Evolutionary conservation across 73 alveolate genomes (phyloP), one percentile per base, ranked within the genome.

Genomic region (Paramecium caudatum): DNA sequence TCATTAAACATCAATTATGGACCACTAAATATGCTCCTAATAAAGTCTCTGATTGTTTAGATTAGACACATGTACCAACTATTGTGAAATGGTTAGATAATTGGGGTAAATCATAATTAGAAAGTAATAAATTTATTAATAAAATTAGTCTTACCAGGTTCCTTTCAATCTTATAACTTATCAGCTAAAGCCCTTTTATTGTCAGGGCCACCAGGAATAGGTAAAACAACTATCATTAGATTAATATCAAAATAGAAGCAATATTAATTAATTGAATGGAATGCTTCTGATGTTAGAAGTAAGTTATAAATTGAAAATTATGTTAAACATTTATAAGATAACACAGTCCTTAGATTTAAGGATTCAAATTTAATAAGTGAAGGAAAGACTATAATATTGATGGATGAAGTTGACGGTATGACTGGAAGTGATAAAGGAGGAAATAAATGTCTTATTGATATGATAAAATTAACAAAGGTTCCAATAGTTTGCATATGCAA

Each of bases 361-460:
- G 85, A 87, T 33, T 80, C 82, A 4, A 92, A 91, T 15, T 96
- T 96, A 23, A 91, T 82, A 47, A 47, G 92, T 61, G 91, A 94
- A 47, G 96, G 94, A 34, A 96, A 97, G 85, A 91, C 94, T 70
- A 94, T 96, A 46, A 98, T 98, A 49, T 93, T 98, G 32, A 98
- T 98, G 99, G 99, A 98, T 92, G 99, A 98, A 92, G 98, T 96
- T 7, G 99, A 97, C 87, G 99, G 99, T 34, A 94, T 97, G 96
- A 96, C 99, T 50, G 99, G 98, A 6, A 98, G 98, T 30, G 99
- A 98, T 74, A 91, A 99, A 46, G 99, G 99, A 5, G 99, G 99
- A 10, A 94, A 94, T 41, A 68, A 95, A 8, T 99, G 99, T 5
- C 82, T 98, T 12, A 95, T 97, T 17, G 97, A 97, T 69, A 95